Base-by-base conservation (phyloP, 2,329 filamentous ascomycete genomes). In the Exophiala calicioides region DNA sequence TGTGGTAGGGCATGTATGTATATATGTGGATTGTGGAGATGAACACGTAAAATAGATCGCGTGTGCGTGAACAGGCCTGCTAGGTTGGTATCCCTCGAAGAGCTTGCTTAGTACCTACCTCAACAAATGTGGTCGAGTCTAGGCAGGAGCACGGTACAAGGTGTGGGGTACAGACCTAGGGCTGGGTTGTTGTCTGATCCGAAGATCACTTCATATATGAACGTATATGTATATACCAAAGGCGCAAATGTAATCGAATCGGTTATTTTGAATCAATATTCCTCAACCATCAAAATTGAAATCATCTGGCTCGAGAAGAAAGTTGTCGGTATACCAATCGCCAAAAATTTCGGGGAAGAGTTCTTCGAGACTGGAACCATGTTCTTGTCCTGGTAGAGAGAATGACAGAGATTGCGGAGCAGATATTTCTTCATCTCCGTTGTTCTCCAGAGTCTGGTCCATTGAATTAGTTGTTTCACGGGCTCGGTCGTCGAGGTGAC, bases 311-410 rank as follows among this genome's bases (percentile, higher is more conserved):
- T 30, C 37, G 37, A 40, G 23, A 6, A 40, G 37, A 3, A 37
- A 37, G 20, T 44, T 44, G 10, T 44, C 41, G 32, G 19, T 30
- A 19, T 36, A 36, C 31, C 32, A 44, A 6, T 49, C 44, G 18
- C 15, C 18, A 21, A 48, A 48, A 19, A 48, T 23, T 30, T 48
- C 44, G 19, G 44, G 44, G 19, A 48, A 48, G 7, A 48, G 29
- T 16, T 33, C 44, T 40, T 48, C 38, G 16, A 48, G 40, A 23
- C 40, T 43, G 13, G 27, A 33, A 15, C 15, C 32, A 8, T 20
- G 3, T 15, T 26, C 38, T 18, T 48, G 44, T n/a, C 16, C 30
- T 16, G 24, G 39, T 12, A 23, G 26, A 29, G 12, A 35, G 16
- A 43, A 13, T 12, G 13, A 43, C 26, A 13, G 12, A 24, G 32